Evolutionary conservation across 306 rosid genomes (phyloP).

Genomic region (Spatholobus suberectus): DNA sequence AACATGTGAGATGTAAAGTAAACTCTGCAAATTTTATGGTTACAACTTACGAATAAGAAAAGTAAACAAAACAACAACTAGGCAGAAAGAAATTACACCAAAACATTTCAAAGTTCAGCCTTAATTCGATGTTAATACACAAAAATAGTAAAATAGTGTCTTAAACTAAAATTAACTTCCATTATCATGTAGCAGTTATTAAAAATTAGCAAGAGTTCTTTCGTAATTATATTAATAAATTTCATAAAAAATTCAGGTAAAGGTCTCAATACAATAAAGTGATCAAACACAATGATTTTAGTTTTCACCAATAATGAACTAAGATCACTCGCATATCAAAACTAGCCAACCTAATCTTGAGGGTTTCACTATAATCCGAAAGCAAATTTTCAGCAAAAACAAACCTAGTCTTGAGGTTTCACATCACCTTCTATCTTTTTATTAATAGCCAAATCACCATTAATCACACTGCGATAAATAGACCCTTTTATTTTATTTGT

Average conservation of each 20-base stretch:
- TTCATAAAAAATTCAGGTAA: not conserved
- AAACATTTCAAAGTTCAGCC: not conserved
- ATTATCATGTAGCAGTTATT: constrained; percentile 8
- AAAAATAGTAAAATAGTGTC: constrained; percentile 12
- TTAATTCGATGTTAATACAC: not conserved
- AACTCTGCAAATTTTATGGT: not conserved
- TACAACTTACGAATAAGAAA: constrained; percentile 2
- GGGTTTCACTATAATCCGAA: not conserved
- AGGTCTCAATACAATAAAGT: constrained; percentile 8
- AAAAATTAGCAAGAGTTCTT: not conserved
- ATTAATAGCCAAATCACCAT: too few relatives aligned
- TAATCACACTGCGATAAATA: too few relatives aligned
- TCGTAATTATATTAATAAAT: not conserved
- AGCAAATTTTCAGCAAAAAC: constrained; percentile 23
- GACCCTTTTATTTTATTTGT: too few relatives aligned
- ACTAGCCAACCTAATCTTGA: not conserved
- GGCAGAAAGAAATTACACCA: not conserved
- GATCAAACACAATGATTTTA: constrained; percentile 7
- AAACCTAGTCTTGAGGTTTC: too few relatives aligned
- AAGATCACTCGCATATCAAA: constrained; percentile 14
- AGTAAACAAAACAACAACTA: not conserved
- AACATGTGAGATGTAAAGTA: not conserved
- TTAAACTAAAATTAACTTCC: constrained; percentile 11
- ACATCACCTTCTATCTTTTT: too few relatives aligned
- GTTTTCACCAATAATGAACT: constrained; percentile 23